Evolutionary conservation across 306 rosid species (phyloP).

Genomic region (Vachellia pachyceras): DNA sequence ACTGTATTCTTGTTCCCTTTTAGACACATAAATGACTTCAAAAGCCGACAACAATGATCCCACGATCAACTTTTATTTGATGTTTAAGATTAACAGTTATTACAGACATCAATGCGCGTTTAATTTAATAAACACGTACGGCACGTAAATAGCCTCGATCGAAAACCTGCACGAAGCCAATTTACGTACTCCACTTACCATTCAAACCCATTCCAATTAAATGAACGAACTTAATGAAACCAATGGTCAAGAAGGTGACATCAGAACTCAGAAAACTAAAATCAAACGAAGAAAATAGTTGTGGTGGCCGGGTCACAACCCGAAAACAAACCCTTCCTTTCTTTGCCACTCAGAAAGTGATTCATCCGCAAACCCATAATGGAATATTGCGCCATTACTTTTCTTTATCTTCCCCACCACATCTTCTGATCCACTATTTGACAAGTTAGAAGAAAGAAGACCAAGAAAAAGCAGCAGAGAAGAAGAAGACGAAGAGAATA

Average conservation of each 20-base stretch:
- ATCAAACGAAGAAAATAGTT: slow-evolving; percentile 39
- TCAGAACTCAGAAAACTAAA: slow-evolving; percentile 28
- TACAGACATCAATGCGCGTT: slow-evolving; percentile 31
- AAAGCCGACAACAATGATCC: background rate
- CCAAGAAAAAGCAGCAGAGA: background rate
- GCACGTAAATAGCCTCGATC: background rate
- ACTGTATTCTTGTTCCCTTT: slow-evolving; percentile 10
- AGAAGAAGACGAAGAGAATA: background rate
- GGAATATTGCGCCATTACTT: slow-evolving; percentile 46
- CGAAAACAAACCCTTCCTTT: slow-evolving; percentile 48
- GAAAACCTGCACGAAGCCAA: background rate
- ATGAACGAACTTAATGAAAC: slow-evolving; percentile 27
- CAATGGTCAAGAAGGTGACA: slow-evolving; percentile 50
- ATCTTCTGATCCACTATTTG: slow-evolving; percentile 21
- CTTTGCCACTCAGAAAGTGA: slow-evolving; percentile 68
- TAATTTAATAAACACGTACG: background rate
- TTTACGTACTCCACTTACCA: background rate
- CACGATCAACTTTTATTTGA: slow-evolving; percentile 46
- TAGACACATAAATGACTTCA: too few relatives aligned
- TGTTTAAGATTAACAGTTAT: slow-evolving; percentile 37
- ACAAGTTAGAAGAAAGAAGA: slow-evolving; percentile 22
- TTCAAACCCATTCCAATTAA: background rate
- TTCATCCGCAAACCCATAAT: slow-evolving; percentile 54
- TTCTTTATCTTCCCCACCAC: slow-evolving; percentile 24
- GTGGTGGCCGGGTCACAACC: slow-evolving; percentile 49